Base-by-base conservation (phyloP, 768 basidiomycete species). In the Hysterangium stoloniferum region DNA sequence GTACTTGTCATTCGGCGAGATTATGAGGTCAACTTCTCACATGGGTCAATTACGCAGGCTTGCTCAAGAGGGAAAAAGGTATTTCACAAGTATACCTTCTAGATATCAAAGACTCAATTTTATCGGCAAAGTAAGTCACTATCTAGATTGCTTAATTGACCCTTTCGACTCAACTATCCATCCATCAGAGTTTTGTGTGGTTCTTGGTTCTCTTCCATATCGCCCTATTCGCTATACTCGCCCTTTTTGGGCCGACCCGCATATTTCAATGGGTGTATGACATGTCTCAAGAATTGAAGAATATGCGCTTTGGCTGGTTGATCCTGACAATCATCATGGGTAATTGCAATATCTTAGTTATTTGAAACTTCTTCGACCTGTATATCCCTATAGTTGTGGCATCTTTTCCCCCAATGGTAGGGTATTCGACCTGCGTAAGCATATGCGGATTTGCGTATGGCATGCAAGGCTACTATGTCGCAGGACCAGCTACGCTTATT, bases 381-480 rank as follows among this genome's bases (percentile, higher is more conserved):
- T 8, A 33, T 38, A 19, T 17, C 17, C 24, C 12, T 22, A 6
- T 48, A 59, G 57, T 56, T 37, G 33, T 58, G 9, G 47, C 54
- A 15, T 58, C 75, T 12, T 76, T 81, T 56, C 82, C 78, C 17
- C 84, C 77, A 13, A 61, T 80, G 54, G 70, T 83, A 48, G 86
- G 86, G 1, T 81, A 84, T 62, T 82, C 82, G 0, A 84, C 84
- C 0, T 74, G 67, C 35, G 58, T 79, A 25, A 80, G 82, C 11
- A 62, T 93, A 6, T 83, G 80, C 58, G 90, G 90, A 1, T 92
- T 90, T 64, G 83, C 86, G 1, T 92, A 86, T 58, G 89, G 90
- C 38, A 73, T 87, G 68, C 74, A 74, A 52, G 90, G 90, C 0
- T 84, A 86, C 66, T 72, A 71, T 55, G 74, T 91, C 52, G 79